These are phyloP conservation scores for Amanita rimosa DNA, from an alignment of 768 basidiomycete genomes.

Conservation along the genomic window DNA sequence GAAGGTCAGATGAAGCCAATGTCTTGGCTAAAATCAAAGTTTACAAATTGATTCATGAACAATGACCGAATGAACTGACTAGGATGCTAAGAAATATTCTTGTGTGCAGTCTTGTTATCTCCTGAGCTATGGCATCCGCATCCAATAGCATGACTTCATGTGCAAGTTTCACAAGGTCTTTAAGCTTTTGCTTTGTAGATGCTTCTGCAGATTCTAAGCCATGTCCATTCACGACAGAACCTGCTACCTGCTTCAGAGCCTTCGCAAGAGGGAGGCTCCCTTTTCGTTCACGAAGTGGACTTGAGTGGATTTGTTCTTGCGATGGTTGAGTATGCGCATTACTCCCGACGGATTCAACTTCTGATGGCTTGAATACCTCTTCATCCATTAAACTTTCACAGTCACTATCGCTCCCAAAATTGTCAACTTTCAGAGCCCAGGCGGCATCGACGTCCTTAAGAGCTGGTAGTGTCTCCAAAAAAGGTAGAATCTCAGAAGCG, in stretches of 20 bases:
- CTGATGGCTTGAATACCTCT: constrained; percentile 28
- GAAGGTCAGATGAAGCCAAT: constrained; percentile 78
- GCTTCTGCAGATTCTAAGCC: constrained; percentile 24
- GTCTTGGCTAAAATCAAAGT: constrained; percentile 49
- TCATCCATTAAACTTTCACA: constrained; percentile 44
- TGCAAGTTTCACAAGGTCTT: constrained; percentile 49
- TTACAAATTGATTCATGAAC: constrained; percentile 4
- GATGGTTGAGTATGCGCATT: constrained; percentile 10
- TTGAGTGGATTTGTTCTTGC: constrained; percentile 15
- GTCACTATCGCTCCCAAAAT: constrained; percentile 55
- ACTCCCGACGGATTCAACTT: constrained; percentile 11
- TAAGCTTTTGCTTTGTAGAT: constrained; percentile 46
- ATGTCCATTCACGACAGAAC: constrained; percentile 15
- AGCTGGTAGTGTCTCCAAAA: constrained; percentile 54
- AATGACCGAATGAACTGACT: constrained; percentile 26
- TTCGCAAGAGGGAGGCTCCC: constrained; percentile 51
- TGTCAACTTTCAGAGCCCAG: constrained; percentile 66
- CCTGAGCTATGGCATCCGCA: constrained; percentile 65
- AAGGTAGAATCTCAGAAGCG: constrained; percentile 73
- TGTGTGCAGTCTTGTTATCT: constrained; percentile 71
- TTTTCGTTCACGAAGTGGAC: constrained; percentile 48
- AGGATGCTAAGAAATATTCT: constrained; percentile 64
- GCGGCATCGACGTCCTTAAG: constrained; percentile 57
- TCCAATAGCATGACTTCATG: constrained; percentile 45
- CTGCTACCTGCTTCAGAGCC: constrained; percentile 26